Percentiles rank a stretch among this genome's conserved stretches.
Conservation (phyloP, 257 asterid species). For the Fraxinus quadrangulata region DNA sequence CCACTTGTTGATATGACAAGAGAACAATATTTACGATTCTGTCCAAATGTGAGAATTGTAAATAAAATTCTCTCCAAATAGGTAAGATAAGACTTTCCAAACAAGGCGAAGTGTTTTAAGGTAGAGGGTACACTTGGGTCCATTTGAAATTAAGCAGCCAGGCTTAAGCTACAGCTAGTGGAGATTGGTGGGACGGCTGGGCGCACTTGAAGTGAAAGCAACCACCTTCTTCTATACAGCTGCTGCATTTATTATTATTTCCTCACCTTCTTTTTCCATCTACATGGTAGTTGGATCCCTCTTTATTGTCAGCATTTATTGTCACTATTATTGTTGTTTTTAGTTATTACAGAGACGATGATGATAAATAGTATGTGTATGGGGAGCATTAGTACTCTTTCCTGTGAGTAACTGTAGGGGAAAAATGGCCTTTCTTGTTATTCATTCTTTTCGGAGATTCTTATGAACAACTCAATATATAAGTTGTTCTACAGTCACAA, state of each 20-base stretch:
- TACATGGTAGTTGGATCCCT: not conserved
- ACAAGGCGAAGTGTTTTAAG: not conserved
- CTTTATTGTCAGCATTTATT: not conserved
- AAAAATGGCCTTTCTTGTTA: not conserved
- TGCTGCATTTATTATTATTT: not conserved
- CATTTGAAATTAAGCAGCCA: not conserved
- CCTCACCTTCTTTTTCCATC: slow-evolving; percentile 6
- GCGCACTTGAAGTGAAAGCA: not conserved
- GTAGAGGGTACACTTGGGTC: not conserved
- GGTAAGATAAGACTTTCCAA: no score
- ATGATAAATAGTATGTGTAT: not conserved
- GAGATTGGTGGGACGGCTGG: not conserved
- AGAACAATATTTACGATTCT: no score
- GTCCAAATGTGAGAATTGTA: no score
- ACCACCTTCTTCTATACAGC: not conserved
- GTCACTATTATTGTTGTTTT: not conserved
- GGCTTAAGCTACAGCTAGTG: not conserved
- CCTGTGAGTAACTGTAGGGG: not conserved
- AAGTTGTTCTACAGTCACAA: not conserved
- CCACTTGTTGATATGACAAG: no score
- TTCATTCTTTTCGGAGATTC: not conserved
- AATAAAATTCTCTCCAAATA: no score
- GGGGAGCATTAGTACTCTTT: not conserved
- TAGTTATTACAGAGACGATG: not conserved
- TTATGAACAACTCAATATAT: not conserved